A percentile compares a stretch with the other conserved stretches of the same genome.
Evolutionary conservation across 495 filamentous ascomycete genomes (phyloP).

Genomic region (Hypoxylon crocopeplum): DNA sequence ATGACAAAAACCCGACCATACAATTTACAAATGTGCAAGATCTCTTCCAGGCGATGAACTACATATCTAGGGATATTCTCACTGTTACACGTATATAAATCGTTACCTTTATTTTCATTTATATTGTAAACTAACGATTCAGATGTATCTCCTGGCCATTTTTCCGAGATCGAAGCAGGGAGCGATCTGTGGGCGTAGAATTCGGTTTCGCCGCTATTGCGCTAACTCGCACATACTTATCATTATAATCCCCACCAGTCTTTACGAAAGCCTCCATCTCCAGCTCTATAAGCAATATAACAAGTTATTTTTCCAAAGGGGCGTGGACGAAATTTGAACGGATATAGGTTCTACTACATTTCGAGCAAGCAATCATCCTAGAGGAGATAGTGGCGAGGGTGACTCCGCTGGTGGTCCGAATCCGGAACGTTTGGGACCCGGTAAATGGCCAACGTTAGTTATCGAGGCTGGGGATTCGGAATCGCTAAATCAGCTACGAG

Average conservation of each 20-base stretch:
- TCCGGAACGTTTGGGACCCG: too few species aligned
- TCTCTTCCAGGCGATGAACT: constrained; percentile 2
- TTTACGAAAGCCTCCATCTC: background rate
- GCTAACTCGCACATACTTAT: background rate
- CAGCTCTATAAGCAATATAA: background rate
- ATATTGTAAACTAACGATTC: background rate
- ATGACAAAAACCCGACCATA: background rate
- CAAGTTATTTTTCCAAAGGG: background rate
- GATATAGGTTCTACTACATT: background rate
- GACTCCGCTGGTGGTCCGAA: background rate
- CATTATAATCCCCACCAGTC: background rate
- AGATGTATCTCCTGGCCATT: background rate
- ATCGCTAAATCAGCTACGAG: too few species aligned
- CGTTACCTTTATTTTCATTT: constrained; percentile 2
- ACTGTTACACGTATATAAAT: background rate
- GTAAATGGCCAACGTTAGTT: too few species aligned
- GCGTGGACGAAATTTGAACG: background rate
- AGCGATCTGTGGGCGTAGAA: background rate
- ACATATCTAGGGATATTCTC: constrained; percentile 10
- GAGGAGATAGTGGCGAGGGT: background rate
- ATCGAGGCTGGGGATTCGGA: too few species aligned
- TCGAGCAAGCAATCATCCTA: background rate
- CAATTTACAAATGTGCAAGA: constrained; percentile 8
- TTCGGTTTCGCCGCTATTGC: constrained; percentile 1
- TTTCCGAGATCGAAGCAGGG: background rate